Percentiles rank a stretch among this genome's conserved stretches.
Conservation (phyloP, 768 basidiomycete genomes). For the Podaxis pistillaris region DNA sequence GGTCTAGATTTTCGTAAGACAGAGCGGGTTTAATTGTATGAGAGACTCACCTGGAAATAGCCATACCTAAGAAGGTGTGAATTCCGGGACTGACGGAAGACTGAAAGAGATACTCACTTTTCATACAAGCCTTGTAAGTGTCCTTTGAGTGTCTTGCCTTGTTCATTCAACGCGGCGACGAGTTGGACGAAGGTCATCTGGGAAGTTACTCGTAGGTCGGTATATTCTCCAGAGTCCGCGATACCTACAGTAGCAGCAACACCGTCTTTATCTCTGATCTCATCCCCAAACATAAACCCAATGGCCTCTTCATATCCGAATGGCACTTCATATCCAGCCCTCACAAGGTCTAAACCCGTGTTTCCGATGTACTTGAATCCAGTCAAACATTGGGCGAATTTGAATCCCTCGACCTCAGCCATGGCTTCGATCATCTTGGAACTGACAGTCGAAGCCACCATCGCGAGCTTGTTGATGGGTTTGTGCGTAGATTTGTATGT, state of each 20-base stretch:
- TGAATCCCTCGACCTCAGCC: slow-evolving; percentile 75
- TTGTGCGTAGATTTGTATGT: slow-evolving; percentile 41
- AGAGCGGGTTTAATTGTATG: background rate
- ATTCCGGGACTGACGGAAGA: slow-evolving; percentile 2
- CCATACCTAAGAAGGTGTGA: slow-evolving; percentile 53
- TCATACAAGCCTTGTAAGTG: slow-evolving; percentile 65
- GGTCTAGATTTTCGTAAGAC: slow-evolving; percentile 43
- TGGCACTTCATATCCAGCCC: slow-evolving; percentile 65
- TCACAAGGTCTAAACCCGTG: slow-evolving; percentile 62
- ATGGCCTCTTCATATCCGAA: slow-evolving; percentile 95
- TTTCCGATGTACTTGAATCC: slow-evolving; percentile 94
- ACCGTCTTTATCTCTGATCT: slow-evolving; percentile 86
- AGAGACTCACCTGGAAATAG: slow-evolving; percentile 59
- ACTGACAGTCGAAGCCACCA: slow-evolving; percentile 89
- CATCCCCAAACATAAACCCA: slow-evolving; percentile 82
- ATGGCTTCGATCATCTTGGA: slow-evolving; percentile 87
- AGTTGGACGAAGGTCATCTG: slow-evolving; percentile 72
- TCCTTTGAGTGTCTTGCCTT: slow-evolving; percentile 52
- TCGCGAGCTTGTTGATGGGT: slow-evolving; percentile 60
- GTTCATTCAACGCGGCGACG: slow-evolving; percentile 45
- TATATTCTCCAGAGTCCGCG: background rate
- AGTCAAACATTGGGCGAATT: slow-evolving; percentile 82
- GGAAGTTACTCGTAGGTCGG: background rate
- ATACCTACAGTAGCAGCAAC: slow-evolving; percentile 69
- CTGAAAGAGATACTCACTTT: slow-evolving; percentile 35